Evolutionary conservation across 495 filamentous ascomycete genomes (phyloP).

Genomic region (Elasticomyces elasticus): DNA sequence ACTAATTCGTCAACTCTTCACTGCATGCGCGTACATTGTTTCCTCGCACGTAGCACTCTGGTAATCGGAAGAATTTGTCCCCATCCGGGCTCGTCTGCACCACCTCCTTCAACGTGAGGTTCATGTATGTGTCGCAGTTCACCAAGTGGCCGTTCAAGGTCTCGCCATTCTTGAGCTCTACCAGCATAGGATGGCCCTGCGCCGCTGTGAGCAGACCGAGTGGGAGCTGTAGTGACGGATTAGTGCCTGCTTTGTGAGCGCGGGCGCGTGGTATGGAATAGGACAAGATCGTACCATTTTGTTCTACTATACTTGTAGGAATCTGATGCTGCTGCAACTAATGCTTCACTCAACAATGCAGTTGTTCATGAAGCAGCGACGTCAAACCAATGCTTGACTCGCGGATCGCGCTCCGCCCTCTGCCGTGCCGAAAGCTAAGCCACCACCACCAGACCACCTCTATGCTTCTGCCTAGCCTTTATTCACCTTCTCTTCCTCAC

Average conservation of each 20-base stretch:
- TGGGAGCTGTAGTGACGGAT: conserved; percentile 53
- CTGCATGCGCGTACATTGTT: conserved; percentile 62
- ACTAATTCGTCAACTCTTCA: background rate
- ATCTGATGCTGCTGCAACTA: background rate
- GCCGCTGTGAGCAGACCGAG: conserved; percentile 88
- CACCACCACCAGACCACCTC: background rate
- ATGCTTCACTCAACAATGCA: background rate
- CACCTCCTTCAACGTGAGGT: conserved; percentile 89
- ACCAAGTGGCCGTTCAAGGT: conserved; percentile 92
- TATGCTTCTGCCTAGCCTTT: background rate
- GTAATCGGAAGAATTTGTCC: conserved; percentile 80
- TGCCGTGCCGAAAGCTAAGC: background rate
- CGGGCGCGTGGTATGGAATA: background rate
- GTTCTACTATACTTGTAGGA: background rate
- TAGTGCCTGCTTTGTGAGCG: conserved; percentile 12
- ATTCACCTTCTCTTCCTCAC: background rate
- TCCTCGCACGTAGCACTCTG: conserved; percentile 90
- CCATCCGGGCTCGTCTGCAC: conserved; percentile 95
- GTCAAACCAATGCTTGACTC: background rate
- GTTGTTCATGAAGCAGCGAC: background rate
- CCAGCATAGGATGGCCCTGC: conserved; percentile 97
- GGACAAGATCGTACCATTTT: conserved; percentile 1
- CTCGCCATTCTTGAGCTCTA: conserved; percentile 98
- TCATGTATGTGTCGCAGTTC: conserved; percentile 99
- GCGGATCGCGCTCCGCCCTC: background rate